These are phyloP conservation scores for Morella rubra DNA, from an alignment of 306 rosid genomes.

Conservation along the genomic window DNA sequence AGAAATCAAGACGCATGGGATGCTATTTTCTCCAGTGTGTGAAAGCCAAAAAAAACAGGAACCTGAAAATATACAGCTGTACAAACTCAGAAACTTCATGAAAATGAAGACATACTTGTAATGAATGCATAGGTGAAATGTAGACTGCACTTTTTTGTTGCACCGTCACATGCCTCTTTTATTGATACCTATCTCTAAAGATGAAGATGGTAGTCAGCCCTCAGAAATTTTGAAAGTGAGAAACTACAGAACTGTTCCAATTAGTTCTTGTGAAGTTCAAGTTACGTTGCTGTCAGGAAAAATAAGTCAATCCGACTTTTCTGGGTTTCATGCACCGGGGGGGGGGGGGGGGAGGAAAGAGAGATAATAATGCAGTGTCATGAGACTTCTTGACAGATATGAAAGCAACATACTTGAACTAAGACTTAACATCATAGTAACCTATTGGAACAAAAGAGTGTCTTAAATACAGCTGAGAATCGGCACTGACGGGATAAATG, in stretches of 20 bases:
- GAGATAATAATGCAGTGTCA: background rate
- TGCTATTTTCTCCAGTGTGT: conserved; percentile 63
- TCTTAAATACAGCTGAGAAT: conserved; percentile 8
- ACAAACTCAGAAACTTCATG: conserved; percentile 13
- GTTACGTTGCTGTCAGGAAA: background rate
- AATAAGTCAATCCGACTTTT: background rate
- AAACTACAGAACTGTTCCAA: background rate
- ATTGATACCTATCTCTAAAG: background rate
- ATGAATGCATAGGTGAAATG: conserved; percentile 10
- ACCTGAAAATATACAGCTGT: conserved; percentile 49
- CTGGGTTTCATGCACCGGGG: too few species aligned
- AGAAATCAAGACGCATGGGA: conserved; percentile 50
- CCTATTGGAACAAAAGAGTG: background rate
- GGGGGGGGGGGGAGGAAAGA: background rate
- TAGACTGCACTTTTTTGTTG: background rate
- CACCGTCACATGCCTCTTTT: background rate
- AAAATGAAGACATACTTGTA: conserved; percentile 18
- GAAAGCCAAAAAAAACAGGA: conserved; percentile 72
- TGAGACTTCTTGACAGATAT: background rate
- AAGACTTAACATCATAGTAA: background rate
- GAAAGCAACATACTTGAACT: background rate
- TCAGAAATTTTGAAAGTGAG: background rate
- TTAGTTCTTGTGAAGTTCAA: background rate
- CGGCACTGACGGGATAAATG: background rate
- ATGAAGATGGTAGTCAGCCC: background rate